phyloP scores from a whole-genome alignment of 768 basidiomycete species.

The Cyclocybe aegerita region DNA sequence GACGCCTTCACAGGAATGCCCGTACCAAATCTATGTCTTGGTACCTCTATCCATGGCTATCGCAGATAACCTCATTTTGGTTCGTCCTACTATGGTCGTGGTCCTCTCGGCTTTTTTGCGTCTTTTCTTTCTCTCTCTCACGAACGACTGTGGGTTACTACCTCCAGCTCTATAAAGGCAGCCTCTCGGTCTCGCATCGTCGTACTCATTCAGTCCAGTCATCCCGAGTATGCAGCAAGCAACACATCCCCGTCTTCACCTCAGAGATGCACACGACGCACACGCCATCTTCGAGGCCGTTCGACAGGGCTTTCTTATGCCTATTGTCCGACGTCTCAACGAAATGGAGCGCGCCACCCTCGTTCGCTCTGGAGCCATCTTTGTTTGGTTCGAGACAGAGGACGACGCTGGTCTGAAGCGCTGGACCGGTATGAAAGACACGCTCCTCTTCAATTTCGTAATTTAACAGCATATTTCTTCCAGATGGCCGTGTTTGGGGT shows the following conservation, averaged over 20 bases:
- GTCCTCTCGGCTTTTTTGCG: constrained; percentile 15
- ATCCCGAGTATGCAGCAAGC: constrained; percentile 49
- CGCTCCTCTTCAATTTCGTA: not conserved
- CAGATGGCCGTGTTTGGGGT: constrained; percentile 68
- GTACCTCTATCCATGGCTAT: constrained; percentile 24
- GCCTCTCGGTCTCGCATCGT: constrained; percentile 2
- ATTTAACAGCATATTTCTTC: constrained; percentile 2
- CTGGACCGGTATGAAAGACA: constrained; percentile 50
- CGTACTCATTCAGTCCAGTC: too few species aligned
- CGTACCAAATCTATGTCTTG: constrained; percentile 32
- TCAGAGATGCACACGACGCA: constrained; percentile 65
- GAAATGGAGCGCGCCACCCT: constrained; percentile 55
- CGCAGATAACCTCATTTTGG: constrained; percentile 22
- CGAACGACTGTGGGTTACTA: constrained; percentile 24
- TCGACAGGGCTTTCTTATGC: constrained; percentile 50
- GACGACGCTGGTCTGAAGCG: constrained; percentile 64
- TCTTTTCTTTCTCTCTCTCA: constrained; percentile 23
- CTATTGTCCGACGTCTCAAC: constrained; percentile 57
- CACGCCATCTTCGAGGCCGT: constrained; percentile 68
- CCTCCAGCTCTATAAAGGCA: constrained; percentile 20
- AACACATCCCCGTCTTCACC: constrained; percentile 64
- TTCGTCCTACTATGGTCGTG: constrained; percentile 10
- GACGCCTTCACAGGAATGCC: constrained; percentile 22
- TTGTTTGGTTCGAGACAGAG: constrained; percentile 71
- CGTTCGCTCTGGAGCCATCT: constrained; percentile 61